Evolutionary conservation across 805 yeast species (phyloP).

Genomic region (Middelhovenomyces tepae): DNA sequence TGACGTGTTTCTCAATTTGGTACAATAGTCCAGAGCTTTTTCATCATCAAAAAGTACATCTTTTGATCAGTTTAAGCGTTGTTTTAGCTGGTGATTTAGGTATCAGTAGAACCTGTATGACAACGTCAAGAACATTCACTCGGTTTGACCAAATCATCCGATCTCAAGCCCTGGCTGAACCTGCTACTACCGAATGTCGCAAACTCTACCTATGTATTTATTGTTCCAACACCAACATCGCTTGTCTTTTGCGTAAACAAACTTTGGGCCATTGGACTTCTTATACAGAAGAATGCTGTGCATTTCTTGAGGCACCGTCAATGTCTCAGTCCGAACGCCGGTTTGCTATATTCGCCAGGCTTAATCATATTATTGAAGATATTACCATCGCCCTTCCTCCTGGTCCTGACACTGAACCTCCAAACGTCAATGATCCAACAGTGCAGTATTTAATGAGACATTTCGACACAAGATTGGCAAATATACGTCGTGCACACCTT

Average conservation of each 20-base stretch:
- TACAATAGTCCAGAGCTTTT: slow-evolving; percentile 78
- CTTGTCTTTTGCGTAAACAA: no score
- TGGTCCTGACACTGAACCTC: background rate
- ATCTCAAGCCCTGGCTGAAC: slow-evolving; percentile 32
- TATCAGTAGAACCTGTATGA: slow-evolving; percentile 42
- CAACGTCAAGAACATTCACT: slow-evolving; percentile 10
- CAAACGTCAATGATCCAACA: slow-evolving; percentile 1
- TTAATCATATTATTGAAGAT: slow-evolving; percentile 1
- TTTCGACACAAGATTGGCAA: slow-evolving; percentile 4
- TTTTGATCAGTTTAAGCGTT: slow-evolving; percentile 55
- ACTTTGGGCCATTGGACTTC: no score
- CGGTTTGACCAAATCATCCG: slow-evolving; percentile 26
- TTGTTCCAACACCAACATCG: no score
- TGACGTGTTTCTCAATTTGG: slow-evolving; percentile 62
- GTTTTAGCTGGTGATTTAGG: slow-evolving; percentile 72
- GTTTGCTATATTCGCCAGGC: slow-evolving; percentile 1
- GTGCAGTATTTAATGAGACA: background rate
- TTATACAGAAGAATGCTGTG: slow-evolving; percentile 3
- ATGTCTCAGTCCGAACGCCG: background rate
- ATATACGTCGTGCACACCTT: no score
- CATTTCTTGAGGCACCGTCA: background rate
- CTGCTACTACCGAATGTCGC: slow-evolving; percentile 38
- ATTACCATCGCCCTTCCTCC: slow-evolving; percentile 1
- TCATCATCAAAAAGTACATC: slow-evolving; percentile 67
- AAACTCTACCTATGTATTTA: slow-evolving; percentile 51